Base-by-base conservation (phyloP, 805 yeast species). In the Candida krabiensis region DNA sequence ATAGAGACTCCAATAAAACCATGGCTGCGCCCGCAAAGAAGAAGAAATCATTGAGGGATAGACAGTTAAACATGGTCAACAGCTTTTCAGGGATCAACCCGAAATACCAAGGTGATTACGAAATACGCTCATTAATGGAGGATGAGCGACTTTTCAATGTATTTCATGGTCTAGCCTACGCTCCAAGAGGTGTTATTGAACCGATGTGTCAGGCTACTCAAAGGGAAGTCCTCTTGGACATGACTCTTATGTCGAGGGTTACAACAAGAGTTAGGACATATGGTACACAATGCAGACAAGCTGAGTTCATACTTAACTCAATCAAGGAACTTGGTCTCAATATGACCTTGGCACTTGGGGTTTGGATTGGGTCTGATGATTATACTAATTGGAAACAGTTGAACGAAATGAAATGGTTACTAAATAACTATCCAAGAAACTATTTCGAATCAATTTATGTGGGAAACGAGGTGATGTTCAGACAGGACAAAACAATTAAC, bases 241-340 rank as follows among this genome's bases (percentile, higher is more conserved):
- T 83, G 17, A 79, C 80, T 0, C 52, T 72, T 9, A 46, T 84
- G 7, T 77, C 88, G 0, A 75, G 69, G 19, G 68, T 82, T 0
- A 83, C 90, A 0, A 68, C 70, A 0, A 71, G 78, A 43, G 56
- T 84, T 8, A 64, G 82, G 46, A 69, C 77, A 1, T 79, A 76
- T 46, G 83, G 86, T 0, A 72, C 79, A 37, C 83, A 78, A 45
- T 82, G 89, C 46, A 55, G 69, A 24, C 87, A 81, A 52, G 71
- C 73, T 0, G 71, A 67, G 9, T 55, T 60, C 24, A 71, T 80
- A 9, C 57, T 83, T 30, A 72, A 73, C 9, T 73, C 86, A 0
- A 74, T 84, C 9, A 54, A 61, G 27, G 67, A 66, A 3, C 56
- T 79, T 35, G 62, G 71, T 13, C 55, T 82, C 28, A 72, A 80